Conservation (phyloP, 768 basidiomycete species). For the Dentipellis fragilis region DNA sequence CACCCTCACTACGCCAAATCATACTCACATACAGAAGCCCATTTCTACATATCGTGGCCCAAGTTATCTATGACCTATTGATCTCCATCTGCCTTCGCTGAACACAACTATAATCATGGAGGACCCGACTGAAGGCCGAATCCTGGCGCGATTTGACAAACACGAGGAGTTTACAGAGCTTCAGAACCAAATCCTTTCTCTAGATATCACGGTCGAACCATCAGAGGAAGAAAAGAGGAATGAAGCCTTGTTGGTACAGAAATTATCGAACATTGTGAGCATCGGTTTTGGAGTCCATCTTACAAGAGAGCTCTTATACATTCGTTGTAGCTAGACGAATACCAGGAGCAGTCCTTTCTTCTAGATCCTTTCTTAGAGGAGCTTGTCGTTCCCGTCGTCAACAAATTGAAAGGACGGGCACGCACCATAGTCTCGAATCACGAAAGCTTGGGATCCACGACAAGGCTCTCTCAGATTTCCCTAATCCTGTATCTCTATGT, state of each 20-base stretch:
- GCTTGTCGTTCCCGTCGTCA: slow-evolving; percentile 68
- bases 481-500: slow-evolving; percentile 67
- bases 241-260: slow-evolving; percentile 2
- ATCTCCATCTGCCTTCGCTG: too few species aligned
- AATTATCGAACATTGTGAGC: slow-evolving; percentile 5
- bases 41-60: too few species aligned
- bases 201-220: slow-evolving; percentile 35
- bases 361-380: slow-evolving; percentile 82
- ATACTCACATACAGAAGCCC: too few species aligned
- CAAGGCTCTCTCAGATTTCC: slow-evolving; percentile 36
- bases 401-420: slow-evolving; percentile 47
- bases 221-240: slow-evolving; percentile 7
- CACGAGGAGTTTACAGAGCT: slow-evolving; percentile 43
- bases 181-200: slow-evolving; percentile 38
- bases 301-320: slow-evolving; percentile 1
- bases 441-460: slow-evolving; percentile 3
- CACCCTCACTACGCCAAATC: too few species aligned
- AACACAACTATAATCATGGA: slow-evolving; percentile 19
- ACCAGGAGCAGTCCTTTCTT: slow-evolving; percentile 89
- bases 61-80: too few species aligned
- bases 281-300: neutral
- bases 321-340: slow-evolving; percentile 65
- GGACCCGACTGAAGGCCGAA: slow-evolving; percentile 30
- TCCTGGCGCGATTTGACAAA: slow-evolving; percentile 48
- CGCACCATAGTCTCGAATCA: slow-evolving; percentile 18